phyloP scores from a whole-genome alignment of 2,329 filamentous ascomycete species.

The Neurospora sp. region DNA sequence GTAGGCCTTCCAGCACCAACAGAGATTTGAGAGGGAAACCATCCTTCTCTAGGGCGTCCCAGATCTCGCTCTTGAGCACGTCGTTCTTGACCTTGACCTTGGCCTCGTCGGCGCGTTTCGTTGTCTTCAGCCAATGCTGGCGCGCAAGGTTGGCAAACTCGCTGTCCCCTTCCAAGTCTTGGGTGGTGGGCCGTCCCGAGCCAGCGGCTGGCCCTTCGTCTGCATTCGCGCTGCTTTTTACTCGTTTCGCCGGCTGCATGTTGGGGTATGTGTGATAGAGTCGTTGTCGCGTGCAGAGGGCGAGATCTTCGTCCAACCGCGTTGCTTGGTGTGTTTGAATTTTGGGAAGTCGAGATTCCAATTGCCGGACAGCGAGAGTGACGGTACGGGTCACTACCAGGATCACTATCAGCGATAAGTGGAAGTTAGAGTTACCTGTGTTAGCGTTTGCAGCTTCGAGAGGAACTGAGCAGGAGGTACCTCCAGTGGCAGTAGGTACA shows the following conservation, averaged over 20 bases:
- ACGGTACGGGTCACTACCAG: neutral
- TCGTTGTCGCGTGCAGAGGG: conserved; percentile 13
- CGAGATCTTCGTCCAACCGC: conserved; percentile 11
- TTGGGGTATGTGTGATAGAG: conserved; percentile 6
- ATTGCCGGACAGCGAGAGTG: neutral
- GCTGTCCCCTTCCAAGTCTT: conserved; percentile 61
- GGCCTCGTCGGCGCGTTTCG: conserved; percentile 33
- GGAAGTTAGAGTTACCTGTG: neutral
- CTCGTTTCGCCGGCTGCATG: conserved; percentile 53
- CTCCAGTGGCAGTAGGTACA: neutral
- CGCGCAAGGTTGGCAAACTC: conserved; percentile 69
- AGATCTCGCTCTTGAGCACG: conserved; percentile 77
- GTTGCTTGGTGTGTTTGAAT: conserved; percentile 10
- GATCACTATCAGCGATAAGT: neutral
- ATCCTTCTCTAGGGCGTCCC: conserved; percentile 78
- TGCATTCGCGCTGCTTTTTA: conserved; percentile 40
- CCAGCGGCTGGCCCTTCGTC: conserved; percentile 26
- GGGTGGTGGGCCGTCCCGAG: conserved; percentile 50
- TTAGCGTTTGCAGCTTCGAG: neutral
- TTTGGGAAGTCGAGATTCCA: neutral
- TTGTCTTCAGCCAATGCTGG: conserved; percentile 70
- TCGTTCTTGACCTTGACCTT: conserved; percentile 73
- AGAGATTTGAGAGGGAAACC: conserved; percentile 70
- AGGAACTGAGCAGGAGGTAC: neutral
- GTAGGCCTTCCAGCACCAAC: conserved; percentile 77